Percentiles rank a stretch among this genome's conserved stretches.
phyloP scores from a whole-genome alignment of 495 filamentous ascomycete genomes.

The Penicillium antarcticum region DNA sequence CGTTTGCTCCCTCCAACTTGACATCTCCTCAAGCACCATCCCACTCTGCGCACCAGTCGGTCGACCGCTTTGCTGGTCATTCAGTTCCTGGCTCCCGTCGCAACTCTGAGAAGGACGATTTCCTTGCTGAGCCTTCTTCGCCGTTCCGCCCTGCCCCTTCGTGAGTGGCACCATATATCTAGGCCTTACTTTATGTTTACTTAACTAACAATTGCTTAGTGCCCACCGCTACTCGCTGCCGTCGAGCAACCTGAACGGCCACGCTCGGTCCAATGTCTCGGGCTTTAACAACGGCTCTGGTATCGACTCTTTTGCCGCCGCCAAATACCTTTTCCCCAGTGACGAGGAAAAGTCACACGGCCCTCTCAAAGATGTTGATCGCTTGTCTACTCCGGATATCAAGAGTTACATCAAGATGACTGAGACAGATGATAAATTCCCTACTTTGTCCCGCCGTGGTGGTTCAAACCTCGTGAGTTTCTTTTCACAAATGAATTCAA shows the following conservation, averaged over 20 bases:
- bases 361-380: constrained; percentile 45
- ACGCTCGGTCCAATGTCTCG: constrained; percentile 49
- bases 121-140: constrained; percentile 30
- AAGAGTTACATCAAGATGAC: constrained; percentile 72
- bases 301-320: constrained; percentile 70
- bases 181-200: neutral
- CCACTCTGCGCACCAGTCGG: constrained; percentile 20
- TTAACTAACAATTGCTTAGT: constrained; percentile 12
- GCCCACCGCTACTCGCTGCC: constrained; percentile 87
- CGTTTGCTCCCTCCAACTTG: constrained; percentile 68
- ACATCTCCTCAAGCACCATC: constrained; percentile 53
- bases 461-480: constrained; percentile 65
- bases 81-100: constrained; percentile 86
- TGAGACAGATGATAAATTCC: constrained; percentile 76
- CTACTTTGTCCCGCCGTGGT: constrained; percentile 70
- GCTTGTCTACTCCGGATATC: constrained; percentile 57
- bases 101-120: constrained; percentile 49
- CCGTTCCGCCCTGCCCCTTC: constrained; percentile 35
- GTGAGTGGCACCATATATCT: constrained; percentile 27
- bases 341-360: constrained; percentile 60
- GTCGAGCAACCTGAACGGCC: constrained; percentile 58
- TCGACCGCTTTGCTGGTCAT: constrained; percentile 59
- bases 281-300: constrained; percentile 41
- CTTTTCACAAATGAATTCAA: neutral
- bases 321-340: constrained; percentile 79